phyloP scores from a whole-genome alignment of 306 rosid species.

The Prunus padus region DNA sequence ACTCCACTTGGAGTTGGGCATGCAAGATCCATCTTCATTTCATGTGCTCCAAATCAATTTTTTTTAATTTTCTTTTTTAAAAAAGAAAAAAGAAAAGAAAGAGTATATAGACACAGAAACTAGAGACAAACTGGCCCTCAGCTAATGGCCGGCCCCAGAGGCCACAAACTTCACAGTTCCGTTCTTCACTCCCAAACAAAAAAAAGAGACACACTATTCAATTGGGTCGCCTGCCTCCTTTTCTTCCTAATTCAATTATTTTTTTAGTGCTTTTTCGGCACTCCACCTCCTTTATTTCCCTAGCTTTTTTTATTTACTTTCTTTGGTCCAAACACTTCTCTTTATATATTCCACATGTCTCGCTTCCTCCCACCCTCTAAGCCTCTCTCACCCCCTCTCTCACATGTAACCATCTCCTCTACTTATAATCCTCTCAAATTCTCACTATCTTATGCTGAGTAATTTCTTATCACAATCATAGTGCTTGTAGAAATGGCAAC shows the following conservation, averaged over 20 bases:
- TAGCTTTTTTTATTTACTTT: neutral
- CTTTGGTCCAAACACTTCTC: neutral
- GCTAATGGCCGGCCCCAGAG: conserved; percentile 33
- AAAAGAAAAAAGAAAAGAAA: neutral
- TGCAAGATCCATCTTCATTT: neutral
- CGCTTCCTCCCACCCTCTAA: conserved; percentile 26
- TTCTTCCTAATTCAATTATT: conserved; percentile 15
- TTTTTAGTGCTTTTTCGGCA: conserved; percentile 26
- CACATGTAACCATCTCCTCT: no score
- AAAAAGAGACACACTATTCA: conserved; percentile 28
- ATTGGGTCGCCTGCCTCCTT: conserved; percentile 19
- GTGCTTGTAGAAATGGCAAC: neutral
- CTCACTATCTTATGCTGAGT: conserved; percentile 2
- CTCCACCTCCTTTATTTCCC: neutral
- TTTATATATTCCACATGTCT: conserved; percentile 47
- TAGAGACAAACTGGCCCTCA: conserved; percentile 20
- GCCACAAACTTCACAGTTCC: conserved; percentile 8
- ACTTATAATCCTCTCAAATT: conserved; percentile 11
- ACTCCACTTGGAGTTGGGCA: neutral
- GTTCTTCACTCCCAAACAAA: conserved; percentile 41
- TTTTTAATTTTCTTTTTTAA: no score
- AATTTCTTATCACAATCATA: no score
- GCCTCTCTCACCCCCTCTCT: no score
- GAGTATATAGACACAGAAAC: neutral
- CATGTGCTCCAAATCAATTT: neutral